Conservation (phyloP, 169 alveolate genomes). For the Pseudocohnilembus persalinus region DNA sequence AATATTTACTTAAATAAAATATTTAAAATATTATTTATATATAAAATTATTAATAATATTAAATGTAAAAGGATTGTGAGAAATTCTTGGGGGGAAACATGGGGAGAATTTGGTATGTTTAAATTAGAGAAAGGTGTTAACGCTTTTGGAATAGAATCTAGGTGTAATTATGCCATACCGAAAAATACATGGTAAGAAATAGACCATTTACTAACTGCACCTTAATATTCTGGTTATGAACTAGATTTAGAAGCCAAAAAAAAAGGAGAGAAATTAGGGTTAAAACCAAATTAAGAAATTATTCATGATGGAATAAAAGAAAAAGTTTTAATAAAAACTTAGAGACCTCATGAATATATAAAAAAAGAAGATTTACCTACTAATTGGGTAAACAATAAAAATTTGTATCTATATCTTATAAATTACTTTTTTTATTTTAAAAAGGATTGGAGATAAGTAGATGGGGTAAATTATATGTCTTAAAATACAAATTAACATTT, state of each 20-base stretch:
- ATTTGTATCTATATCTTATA: too few species aligned
- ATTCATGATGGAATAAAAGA: background rate
- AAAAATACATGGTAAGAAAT: conserved; percentile 51
- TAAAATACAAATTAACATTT: conserved; percentile 74
- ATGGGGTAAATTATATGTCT: conserved; percentile 63
- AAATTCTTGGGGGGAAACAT: conserved; percentile 82
- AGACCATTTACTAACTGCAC: conserved; percentile 35
- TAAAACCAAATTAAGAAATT: background rate
- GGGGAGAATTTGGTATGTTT: conserved; percentile 86
- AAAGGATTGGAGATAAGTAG: conserved; percentile 79
- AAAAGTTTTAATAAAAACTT: background rate
- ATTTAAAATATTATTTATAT: too few species aligned
- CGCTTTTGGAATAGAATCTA: conserved; percentile 63
- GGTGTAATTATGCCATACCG: conserved; percentile 70
- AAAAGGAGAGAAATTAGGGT: background rate
- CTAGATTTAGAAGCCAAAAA: background rate
- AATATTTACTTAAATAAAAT: too few species aligned
- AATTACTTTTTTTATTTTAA: too few species aligned
- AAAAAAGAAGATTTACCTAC: conserved; percentile 2
- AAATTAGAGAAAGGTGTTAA: conserved; percentile 76
- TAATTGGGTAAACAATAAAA: too few species aligned
- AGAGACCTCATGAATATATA: conserved; percentile 12
- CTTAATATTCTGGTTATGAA: too few species aligned
- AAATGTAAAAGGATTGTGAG: background rate
- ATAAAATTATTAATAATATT: too few species aligned